A percentile compares a stretch with the other conserved stretches of the same genome.
Evolutionary conservation across 176 grass and related monocot genomes (phyloP).

Genomic region (Bromus sterilis): DNA sequence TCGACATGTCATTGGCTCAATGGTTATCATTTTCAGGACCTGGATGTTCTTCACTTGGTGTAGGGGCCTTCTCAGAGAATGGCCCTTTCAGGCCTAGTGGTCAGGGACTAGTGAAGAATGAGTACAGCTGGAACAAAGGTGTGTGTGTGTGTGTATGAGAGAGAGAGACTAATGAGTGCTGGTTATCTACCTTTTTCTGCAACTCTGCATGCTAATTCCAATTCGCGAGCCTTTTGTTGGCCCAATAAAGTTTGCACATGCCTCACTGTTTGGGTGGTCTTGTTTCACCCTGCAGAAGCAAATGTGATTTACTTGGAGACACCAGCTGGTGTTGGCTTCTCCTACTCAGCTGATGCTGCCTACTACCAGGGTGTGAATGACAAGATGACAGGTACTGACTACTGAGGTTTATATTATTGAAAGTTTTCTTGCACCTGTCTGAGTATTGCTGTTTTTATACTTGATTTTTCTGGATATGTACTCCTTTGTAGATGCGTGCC

Average conservation of each 20-base stretch:
- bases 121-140: slow-evolving; percentile 99
- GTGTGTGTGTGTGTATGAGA: too few relatives aligned
- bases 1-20: slow-evolving; percentile 2
- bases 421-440: background rate
- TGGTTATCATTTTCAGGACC: slow-evolving; percentile 45
- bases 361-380: slow-evolving; percentile 85
- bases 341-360: slow-evolving; percentile 63
- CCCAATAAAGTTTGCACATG: slow-evolving; percentile 9
- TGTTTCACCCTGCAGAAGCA: slow-evolving; percentile 41
- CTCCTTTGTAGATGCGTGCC: too few relatives aligned
- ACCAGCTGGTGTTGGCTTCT: slow-evolving; percentile 84
- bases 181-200: background rate
- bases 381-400: slow-evolving; percentile 91
- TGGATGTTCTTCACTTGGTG: slow-evolving; percentile 94
- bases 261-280: background rate
- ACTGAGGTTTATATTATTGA: background rate
- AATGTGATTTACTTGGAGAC: slow-evolving; percentile 88
- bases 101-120: slow-evolving; percentile 64
- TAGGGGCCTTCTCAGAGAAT: slow-evolving; percentile 98
- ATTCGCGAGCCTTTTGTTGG: slow-evolving; percentile 14
- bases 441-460: background rate
- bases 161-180: slow-evolving; percentile 13
- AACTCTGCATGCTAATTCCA: slow-evolving; percentile 24
- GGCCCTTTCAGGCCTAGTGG: slow-evolving; percentile 91
- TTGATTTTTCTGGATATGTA: too few relatives aligned